Base-by-base conservation (phyloP, 352 stramenopile genomes). In the Phytophthora citricola region DNA sequence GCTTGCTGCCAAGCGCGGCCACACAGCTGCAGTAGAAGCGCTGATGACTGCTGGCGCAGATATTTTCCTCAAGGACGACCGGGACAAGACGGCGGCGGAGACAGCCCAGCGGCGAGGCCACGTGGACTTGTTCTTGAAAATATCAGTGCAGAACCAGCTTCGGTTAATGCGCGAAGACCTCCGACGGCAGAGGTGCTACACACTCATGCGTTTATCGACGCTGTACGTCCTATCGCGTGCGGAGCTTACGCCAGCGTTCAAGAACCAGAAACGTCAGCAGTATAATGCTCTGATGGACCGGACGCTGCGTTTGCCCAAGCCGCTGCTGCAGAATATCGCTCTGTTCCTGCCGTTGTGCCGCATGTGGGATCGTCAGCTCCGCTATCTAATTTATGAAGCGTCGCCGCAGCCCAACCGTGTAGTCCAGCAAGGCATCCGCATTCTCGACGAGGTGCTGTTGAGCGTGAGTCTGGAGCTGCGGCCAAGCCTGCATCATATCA, bases 61-160 rank as follows among this genome's bases (percentile, higher is more conserved):
- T 49, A 94, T 96, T 45, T 96, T 93, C 50, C 73, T 94, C 14
- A 96, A 94, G 50, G 89, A 96, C 45, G 89, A 96, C 49, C 85
- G 89, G 2, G 81, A 94, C 64, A 96, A 96, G 75, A 94, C 87
- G 1, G 87, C 89, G 8, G 84, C 85, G 3, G 87, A 96, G 54
- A 95, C 85, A 29, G 89, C 89, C 2, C 83, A 93, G 46, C 85
- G 89, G 8, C 73, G 89, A 58, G 89, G 87, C 1, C 87, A 96
- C 41, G 82, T 94, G 38, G 85, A 94, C 45, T 65, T 96, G 57
- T 94, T 89, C 51, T 71, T 93, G 2, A 94, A 94, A 71, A 92
- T 96, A 58, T 93, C 87, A 6, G 87, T 95, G 36, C 63, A 92
- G 74, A 93, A 96, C 55, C 89, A 96, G 46, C 63, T 94, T 29